Evolutionary conservation across 495 filamentous ascomycete genomes (phyloP).

Genomic region (Lichenothelia convexa): DNA sequence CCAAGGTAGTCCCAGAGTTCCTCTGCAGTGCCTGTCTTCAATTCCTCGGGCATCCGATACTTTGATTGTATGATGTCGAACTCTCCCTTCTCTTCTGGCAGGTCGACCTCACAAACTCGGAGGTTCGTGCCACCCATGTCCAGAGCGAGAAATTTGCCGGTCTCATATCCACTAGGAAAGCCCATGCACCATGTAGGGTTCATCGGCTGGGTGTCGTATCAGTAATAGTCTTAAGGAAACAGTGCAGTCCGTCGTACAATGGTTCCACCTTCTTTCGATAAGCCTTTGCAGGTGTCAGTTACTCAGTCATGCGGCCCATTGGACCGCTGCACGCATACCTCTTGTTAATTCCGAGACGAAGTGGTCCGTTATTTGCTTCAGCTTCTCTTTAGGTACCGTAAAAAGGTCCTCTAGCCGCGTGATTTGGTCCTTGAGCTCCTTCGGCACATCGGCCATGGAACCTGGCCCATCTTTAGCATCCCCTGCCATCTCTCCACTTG

Average conservation of each 20-base stretch:
- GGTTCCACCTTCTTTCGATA: slow-evolving; percentile 73
- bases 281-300: slow-evolving; percentile 28
- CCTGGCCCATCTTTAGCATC: slow-evolving; percentile 28
- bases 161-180: slow-evolving; percentile 76
- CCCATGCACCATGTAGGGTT: slow-evolving; percentile 97
- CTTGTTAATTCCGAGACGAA: slow-evolving; percentile 80
- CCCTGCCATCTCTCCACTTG: slow-evolving; percentile 1
- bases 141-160: slow-evolving; percentile 77
- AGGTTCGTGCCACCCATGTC: slow-evolving; percentile 99
- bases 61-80: slow-evolving; percentile 99
- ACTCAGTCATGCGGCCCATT: not conserved
- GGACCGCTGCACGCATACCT: slow-evolving; percentile 32
- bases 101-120: slow-evolving; percentile 87
- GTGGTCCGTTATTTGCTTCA: slow-evolving; percentile 76
- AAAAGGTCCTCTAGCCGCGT: slow-evolving; percentile 73
- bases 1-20: slow-evolving; percentile 97
- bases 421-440: slow-evolving; percentile 70
- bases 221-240: too few species aligned
- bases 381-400: slow-evolving; percentile 54
- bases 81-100: slow-evolving; percentile 79
- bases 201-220: slow-evolving; percentile 85
- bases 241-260: slow-evolving; percentile 48
- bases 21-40: slow-evolving; percentile 76
- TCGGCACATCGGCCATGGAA: slow-evolving; percentile 65
- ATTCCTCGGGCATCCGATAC: slow-evolving; percentile 89